Percentiles rank a stretch among this genome's conserved stretches.
Evolutionary conservation across 257 asterid genomes (phyloP).

Genomic region (Solanum pinnatisectum): DNA sequence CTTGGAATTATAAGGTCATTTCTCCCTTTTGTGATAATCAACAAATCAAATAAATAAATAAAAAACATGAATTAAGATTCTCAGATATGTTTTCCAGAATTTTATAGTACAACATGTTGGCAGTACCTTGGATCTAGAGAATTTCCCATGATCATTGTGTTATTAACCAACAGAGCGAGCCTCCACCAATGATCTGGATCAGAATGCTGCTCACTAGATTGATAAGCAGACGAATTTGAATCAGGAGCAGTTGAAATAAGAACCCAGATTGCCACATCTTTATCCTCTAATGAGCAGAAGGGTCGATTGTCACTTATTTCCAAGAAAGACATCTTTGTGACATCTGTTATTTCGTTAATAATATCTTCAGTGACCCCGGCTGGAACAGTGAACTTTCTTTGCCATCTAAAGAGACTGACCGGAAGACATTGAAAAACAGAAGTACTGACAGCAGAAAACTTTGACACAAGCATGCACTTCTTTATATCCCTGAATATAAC

Average conservation of each 20-base stretch:
- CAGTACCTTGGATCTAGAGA: constrained; percentile 54
- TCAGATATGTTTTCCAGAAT: neutral
- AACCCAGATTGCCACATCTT: constrained; percentile 71
- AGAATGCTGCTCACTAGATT: constrained; percentile 25
- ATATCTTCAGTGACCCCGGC: constrained; percentile 18
- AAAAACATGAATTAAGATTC: neutral
- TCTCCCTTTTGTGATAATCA: neutral
- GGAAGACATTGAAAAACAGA: constrained; percentile 58
- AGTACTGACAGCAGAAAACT: constrained; percentile 57
- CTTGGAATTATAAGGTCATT: neutral
- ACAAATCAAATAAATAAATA: neutral
- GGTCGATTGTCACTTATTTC: constrained; percentile 15
- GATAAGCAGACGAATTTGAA: constrained; percentile 21
- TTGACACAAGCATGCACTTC: constrained; percentile 54
- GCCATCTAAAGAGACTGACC: constrained; percentile 54
- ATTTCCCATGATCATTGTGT: constrained; percentile 59
- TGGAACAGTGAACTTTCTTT: constrained; percentile 21
- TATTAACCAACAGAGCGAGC: constrained; percentile 72
- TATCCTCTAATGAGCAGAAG: constrained; percentile 26
- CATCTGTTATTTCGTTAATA: constrained; percentile 45
- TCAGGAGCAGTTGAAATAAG: constrained; percentile 47
- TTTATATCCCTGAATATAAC: constrained; percentile 55
- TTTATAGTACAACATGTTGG: neutral
- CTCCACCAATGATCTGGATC: constrained; percentile 36
- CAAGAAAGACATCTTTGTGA: constrained; percentile 44